These are phyloP conservation scores for Danielia oregonensis DNA, from an alignment of 805 yeast genomes.

Conservation along the genomic window DNA sequence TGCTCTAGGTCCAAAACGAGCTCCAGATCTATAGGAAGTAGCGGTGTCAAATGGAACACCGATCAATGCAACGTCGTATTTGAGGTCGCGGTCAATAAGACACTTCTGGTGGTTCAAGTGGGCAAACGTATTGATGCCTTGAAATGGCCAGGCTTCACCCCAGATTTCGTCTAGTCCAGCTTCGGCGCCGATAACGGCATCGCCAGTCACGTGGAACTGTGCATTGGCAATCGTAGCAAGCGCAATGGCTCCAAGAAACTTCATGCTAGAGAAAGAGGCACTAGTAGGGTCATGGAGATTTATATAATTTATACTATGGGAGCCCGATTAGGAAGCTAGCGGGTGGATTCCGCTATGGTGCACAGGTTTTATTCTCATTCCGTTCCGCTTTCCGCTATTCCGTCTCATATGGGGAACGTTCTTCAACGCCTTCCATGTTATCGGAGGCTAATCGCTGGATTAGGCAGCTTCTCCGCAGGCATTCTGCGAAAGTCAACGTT, in stretches of 20 bases:
- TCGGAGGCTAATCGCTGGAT: too few relatives aligned
- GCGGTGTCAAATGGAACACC: conserved; percentile 89
- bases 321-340: neutral
- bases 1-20: conserved; percentile 78
- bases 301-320: too few relatives aligned
- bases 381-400: too few relatives aligned
- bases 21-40: conserved; percentile 73
- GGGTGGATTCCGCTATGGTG: neutral
- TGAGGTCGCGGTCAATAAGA: conserved; percentile 41
- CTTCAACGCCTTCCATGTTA: too few relatives aligned
- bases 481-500: too few relatives aligned
- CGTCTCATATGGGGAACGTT: too few relatives aligned
- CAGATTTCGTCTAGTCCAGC: conserved; percentile 50
- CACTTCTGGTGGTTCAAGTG: conserved; percentile 64
- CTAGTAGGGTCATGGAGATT: too few relatives aligned
- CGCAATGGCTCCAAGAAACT: conserved; percentile 1
- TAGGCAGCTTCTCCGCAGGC: too few relatives aligned
- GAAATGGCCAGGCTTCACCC: conserved; percentile 74
- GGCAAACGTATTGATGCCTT: conserved; percentile 69
- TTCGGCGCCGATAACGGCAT: conserved; percentile 2
- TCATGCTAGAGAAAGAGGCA: too few relatives aligned
- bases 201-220: conserved; percentile 3
- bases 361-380: too few relatives aligned
- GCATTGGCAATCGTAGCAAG: conserved; percentile 3
- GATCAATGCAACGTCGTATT: conserved; percentile 66